A percentile compares a stretch with the other conserved stretches of the same genome.
Conservation (phyloP, 2,329 filamentous ascomycete genomes). For the Bipolaris gigantea region DNA sequence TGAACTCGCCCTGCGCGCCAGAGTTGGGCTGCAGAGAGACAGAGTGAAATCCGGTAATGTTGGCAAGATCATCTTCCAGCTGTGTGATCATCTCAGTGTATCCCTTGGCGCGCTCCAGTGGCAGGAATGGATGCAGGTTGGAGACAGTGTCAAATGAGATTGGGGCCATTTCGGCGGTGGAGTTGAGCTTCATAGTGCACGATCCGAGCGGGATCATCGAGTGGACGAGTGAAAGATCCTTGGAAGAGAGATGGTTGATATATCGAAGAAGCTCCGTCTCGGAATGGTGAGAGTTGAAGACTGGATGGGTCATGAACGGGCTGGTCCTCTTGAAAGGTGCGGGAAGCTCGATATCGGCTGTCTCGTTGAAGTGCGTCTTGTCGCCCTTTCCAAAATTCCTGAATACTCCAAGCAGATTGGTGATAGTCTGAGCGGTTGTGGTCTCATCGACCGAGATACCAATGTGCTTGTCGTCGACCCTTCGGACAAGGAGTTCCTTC, state of each 20-base stretch:
- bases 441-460: conserved; percentile 81
- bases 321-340: conserved; percentile 68
- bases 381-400: conserved; percentile 46
- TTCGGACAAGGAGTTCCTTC: conserved; percentile 63
- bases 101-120: conserved; percentile 63
- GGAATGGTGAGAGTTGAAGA: conserved; percentile 93
- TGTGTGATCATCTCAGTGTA: conserved; percentile 71
- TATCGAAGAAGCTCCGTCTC: conserved; percentile 94
- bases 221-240: conserved; percentile 90
- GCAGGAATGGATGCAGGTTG: conserved; percentile 79
- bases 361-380: conserved; percentile 13
- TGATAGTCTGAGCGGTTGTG: conserved; percentile 59
- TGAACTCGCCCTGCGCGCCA: conserved; percentile 92
- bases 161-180: conserved; percentile 88
- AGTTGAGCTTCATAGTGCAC: conserved; percentile 98
- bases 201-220: conserved; percentile 98
- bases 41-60: conserved; percentile 88
- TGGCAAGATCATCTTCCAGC: conserved; percentile 73
- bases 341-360: conserved; percentile 48
- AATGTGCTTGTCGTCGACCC: conserved; percentile 62
- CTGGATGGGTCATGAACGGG: conserved; percentile 79
- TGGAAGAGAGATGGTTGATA: conserved; percentile 89
- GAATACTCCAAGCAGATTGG: conserved; percentile 62
- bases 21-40: conserved; percentile 93
- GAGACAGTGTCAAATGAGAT: conserved; percentile 76